Evolutionary conservation across 352 stramenopile species (phyloP), one percentile per base, ranked within the genome.

Genomic region (Phytophthora sp.): DNA sequence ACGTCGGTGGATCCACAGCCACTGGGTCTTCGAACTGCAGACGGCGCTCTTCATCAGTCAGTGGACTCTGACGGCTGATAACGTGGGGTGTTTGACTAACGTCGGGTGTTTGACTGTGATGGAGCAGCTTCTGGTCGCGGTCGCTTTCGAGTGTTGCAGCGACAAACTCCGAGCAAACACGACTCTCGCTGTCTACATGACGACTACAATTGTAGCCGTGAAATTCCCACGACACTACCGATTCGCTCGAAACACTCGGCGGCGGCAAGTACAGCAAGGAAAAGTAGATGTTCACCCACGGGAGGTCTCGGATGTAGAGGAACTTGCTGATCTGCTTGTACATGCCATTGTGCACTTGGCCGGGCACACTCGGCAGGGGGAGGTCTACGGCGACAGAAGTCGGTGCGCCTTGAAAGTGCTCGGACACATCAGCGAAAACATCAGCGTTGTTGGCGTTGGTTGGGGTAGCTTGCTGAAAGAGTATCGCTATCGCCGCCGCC

Each of bases 11-110:
- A 2, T 38, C 23, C 3, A 56, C 63, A 24, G 26, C 28, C 12
- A 8, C 23, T 4, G 63, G 72, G n/a, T 57, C 28, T 49, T 52
- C 46, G 53, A 85, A 82, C 64, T 85, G 78, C 15, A 88, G 71
- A 10, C 64, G 57, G 35, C 73, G 69, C 21, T 49, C 58, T 21
- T 44, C 41, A 23, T 32, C 51, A 12, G 38, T 10, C 11, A 39
- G 0, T 18, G 21, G 17, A 28, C 26, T 55, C n/a, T 55, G 35
- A 1, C 60, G 60, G 27, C n/a, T 13, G 41, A 69, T 64, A 8
- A 69, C 23, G 26, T 69, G 60, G 2, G 37, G 50, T 41, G 20
- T 38, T 34, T 52, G 34, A 26, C 13, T 42, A 42, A n/a, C n/a
- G n/a, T n/a, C n/a, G n/a, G 48, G 56, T 35, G n/a, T 38, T 26